Percentiles rank a stretch among this genome's conserved stretches.
Conservation (phyloP, 148 eudicot species). For the Vaccinium darrowii region DNA sequence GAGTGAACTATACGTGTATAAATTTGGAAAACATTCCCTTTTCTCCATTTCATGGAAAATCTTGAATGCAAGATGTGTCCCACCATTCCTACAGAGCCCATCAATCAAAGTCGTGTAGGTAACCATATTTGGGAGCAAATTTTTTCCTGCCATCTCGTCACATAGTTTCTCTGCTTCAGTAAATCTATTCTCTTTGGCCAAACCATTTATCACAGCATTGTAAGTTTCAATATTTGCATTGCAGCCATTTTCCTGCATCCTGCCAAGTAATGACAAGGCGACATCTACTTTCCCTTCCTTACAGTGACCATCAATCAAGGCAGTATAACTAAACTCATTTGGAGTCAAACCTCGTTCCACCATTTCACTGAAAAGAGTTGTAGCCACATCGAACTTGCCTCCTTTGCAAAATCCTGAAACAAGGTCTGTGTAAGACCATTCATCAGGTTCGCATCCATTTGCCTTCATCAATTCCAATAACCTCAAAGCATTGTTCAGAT, state of each 20-base stretch:
- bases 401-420: slow-evolving; percentile 63
- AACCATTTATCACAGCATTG: slow-evolving; percentile 62
- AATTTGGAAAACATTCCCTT: slow-evolving; percentile 50
- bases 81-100: slow-evolving; percentile 64
- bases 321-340: slow-evolving; percentile 48
- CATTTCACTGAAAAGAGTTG: slow-evolving; percentile 54
- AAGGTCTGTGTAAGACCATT: slow-evolving; percentile 63
- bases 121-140: slow-evolving; percentile 55
- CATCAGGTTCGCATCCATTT: slow-evolving; percentile 62
- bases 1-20: slow-evolving; percentile 60
- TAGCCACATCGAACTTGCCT: slow-evolving; percentile 50
- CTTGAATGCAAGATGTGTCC: slow-evolving; percentile 51
- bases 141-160: slow-evolving; percentile 41
- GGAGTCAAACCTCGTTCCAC: slow-evolving; percentile 52
- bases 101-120: slow-evolving; percentile 68
- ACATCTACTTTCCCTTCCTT: slow-evolving; percentile 53
- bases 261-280: slow-evolving; percentile 48
- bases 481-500: slow-evolving; percentile 55
- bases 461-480: slow-evolving; percentile 65
- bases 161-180: slow-evolving; percentile 50
- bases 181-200: slow-evolving; percentile 43
- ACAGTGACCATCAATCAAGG: slow-evolving; percentile 65
- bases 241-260: slow-evolving; percentile 52
- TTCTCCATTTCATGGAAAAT: slow-evolving; percentile 60
- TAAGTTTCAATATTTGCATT: slow-evolving; percentile 43